Base-by-base conservation (phyloP, 805 yeast genomes). In the Candida lessepsii region DNA sequence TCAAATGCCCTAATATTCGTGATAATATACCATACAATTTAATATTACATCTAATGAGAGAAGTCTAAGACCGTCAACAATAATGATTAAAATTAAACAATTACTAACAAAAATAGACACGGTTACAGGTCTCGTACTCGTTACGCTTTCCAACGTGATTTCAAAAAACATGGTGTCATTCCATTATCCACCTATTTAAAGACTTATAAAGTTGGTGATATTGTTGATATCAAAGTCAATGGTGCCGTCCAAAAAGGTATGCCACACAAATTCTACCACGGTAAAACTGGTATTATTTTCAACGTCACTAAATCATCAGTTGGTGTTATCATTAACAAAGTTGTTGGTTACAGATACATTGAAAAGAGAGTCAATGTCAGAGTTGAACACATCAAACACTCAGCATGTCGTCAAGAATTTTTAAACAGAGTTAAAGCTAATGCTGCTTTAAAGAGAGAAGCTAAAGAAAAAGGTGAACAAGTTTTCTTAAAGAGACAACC, bases 111-210 rank as follows among this genome's bases (percentile, higher is more conserved):
- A 20, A 19, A 4, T 44, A 47, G 51, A 49, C 96, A 88, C 80
- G 99, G 99, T 85, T 90, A 88, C 84, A 90, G 99, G 91, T 89
- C 97, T 66, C 93, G 99, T 80, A 91, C 99, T 80, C 96, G 99
- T 79, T 93, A 93, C 91, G 95, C 95, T 80, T 93, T 93, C 95
- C 87, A 89, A 78, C 93, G 99, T 78, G 98, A 91, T 83, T 93
- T 85, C 89, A 90, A 86, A 83, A 83, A 82, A 76, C 95, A 91
- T 77, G 99, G 99, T 75, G 74, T 83, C 61, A 79, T 89, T 68
- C 82, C 96, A 56, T 78, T 93, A 81, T 86, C 97, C 58, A 86
- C 95, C 70, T 93, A 91, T 93, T 77, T 93, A 80, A 89, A 87
- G 86, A 77, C 81, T 70, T 93, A 93, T 95, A 89, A 82, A 76